Conservation (phyloP, 176 grass and related monocot species). For the Carex littledalei region DNA sequence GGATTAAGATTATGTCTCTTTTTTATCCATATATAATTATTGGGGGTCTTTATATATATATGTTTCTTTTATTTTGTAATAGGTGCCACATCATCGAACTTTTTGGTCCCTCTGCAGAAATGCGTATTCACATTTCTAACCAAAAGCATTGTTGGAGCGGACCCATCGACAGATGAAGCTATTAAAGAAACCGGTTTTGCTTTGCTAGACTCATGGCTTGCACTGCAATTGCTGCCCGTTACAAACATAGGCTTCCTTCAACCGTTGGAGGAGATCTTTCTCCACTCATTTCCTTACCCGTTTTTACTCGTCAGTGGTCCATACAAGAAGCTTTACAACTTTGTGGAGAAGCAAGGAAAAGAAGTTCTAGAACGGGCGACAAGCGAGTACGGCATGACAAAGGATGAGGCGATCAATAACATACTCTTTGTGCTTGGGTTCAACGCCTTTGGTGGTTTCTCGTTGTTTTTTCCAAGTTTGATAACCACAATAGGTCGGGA, state of each 20-base stretch:
- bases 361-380: constrained; percentile 28
- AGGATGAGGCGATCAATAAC: constrained; percentile 70
- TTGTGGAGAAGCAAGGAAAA: constrained; percentile 50
- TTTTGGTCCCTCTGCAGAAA: constrained; percentile 45
- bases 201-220: constrained; percentile 76
- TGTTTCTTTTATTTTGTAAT: background rate
- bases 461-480: constrained; percentile 49
- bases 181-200: constrained; percentile 29
- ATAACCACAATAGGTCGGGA: constrained; percentile 34
- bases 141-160: constrained; percentile 51
- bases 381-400: constrained; percentile 28
- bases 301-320: constrained; percentile 37
- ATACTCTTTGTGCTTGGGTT: constrained; percentile 88
- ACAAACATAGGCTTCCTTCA: constrained; percentile 43
- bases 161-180: constrained; percentile 28
- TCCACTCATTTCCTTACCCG: constrained; percentile 74
- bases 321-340: constrained; percentile 59
- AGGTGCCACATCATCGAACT: constrained; percentile 18
- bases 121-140: constrained; percentile 75
- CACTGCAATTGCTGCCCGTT: constrained; percentile 60
- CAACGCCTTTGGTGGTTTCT: constrained; percentile 87
- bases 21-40: background rate
- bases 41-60: background rate
- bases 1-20: no score
- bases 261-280: constrained; percentile 74